Conservation (phyloP, 345 rosid genomes). For the Eucalyptus tenuipes region DNA sequence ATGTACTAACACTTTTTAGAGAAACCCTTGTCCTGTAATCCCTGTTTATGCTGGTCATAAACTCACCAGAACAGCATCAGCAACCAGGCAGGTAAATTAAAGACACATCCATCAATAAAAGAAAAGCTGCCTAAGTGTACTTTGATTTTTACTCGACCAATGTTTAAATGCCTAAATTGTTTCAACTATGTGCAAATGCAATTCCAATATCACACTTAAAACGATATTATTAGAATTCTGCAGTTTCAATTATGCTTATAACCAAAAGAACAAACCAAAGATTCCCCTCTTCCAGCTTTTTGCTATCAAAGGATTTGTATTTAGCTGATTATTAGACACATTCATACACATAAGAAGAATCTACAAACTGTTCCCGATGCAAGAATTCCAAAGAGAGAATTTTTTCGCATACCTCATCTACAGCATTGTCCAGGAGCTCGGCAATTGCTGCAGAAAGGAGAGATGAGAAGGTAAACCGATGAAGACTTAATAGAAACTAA, state of each 20-base stretch:
- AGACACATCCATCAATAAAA: background rate
- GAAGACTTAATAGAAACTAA: background rate
- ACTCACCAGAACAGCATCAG: background rate
- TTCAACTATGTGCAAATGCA: background rate
- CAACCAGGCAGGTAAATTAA: background rate
- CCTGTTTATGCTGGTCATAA: background rate
- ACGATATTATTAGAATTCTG: background rate
- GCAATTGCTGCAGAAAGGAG: constrained; percentile 64
- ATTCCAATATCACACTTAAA: background rate
- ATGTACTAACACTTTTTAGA: background rate
- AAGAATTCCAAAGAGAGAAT: background rate
- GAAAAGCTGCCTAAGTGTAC: background rate
- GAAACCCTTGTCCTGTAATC: background rate
- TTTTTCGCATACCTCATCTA: constrained; percentile 61
- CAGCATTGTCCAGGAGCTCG: constrained; percentile 91
- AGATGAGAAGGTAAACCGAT: background rate
- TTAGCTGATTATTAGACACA: background rate
- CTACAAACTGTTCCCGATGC: background rate
- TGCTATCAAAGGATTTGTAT: background rate
- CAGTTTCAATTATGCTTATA: background rate
- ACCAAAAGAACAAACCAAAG: background rate
- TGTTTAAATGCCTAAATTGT: background rate
- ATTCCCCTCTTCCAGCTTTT: background rate
- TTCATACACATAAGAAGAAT: background rate
- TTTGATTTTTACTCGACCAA: background rate